These are phyloP conservation scores for Tuber indicum DNA, from an alignment of 495 filamentous ascomycete genomes.

Conservation along the genomic window DNA sequence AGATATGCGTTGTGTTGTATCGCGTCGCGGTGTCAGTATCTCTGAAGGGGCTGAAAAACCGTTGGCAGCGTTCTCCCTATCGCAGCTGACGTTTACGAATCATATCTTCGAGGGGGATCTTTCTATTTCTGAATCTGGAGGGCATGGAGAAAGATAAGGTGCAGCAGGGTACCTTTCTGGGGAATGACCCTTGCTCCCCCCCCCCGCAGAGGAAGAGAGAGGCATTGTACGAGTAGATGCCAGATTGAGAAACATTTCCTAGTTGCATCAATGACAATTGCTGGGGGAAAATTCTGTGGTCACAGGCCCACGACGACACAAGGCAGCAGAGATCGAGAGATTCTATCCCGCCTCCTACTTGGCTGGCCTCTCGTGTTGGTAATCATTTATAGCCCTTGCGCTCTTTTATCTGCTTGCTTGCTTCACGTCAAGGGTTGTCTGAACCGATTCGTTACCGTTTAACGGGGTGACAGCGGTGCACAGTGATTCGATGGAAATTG, in stretches of 20 bases:
- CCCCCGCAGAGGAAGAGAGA: not conserved
- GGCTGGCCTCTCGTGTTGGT: not conserved
- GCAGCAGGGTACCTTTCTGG: constrained; percentile 18
- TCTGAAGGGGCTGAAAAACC: constrained; percentile 36
- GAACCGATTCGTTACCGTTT: not conserved
- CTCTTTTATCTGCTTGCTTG: constrained; percentile 3
- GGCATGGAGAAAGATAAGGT: constrained; percentile 32
- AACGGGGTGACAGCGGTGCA: not conserved
- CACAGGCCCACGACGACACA: constrained; percentile 6
- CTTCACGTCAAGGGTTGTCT: not conserved
- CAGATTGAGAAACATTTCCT: not conserved
- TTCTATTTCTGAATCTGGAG: constrained; percentile 31
- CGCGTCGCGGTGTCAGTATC: constrained; percentile 25
- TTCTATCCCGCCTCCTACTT: not conserved
- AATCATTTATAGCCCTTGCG: not conserved
- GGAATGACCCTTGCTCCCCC: constrained; percentile 24
- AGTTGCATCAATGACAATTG: constrained; percentile 4
- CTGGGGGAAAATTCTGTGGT: not conserved
- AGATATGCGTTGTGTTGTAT: constrained; percentile 37
- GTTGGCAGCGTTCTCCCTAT: constrained; percentile 34
- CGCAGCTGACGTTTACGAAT: constrained; percentile 33
- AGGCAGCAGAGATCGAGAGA: constrained; percentile 1
- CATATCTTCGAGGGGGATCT: constrained; percentile 26
- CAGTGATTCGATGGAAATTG: constrained; percentile 2
- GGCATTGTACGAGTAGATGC: not conserved